phyloP scores from a whole-genome alignment of 495 filamentous ascomycete genomes.

The Neurospora sp. region DNA sequence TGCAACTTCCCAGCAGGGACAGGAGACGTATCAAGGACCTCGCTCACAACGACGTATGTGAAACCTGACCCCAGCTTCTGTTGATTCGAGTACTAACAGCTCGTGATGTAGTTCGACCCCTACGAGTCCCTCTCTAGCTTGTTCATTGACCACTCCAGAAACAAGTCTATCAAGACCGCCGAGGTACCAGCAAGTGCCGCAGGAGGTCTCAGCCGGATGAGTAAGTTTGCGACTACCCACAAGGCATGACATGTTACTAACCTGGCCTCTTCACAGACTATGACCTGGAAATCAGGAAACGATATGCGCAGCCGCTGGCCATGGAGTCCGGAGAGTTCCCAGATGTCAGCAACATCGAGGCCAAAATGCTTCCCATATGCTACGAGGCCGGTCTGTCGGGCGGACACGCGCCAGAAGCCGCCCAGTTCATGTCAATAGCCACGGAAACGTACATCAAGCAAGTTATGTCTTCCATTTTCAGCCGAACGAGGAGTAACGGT shows the following conservation, averaged over 20 bases:
- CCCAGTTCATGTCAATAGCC: slow-evolving; percentile 80
- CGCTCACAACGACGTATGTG: slow-evolving; percentile 40
- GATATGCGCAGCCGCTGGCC: slow-evolving; percentile 76
- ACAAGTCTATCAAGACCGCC: slow-evolving; percentile 54
- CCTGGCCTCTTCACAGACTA: slow-evolving; percentile 46
- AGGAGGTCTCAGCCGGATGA: slow-evolving; percentile 76
- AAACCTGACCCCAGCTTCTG: background rate
- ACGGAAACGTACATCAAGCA: slow-evolving; percentile 91
- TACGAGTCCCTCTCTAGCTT: slow-evolving; percentile 52
- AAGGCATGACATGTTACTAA: background rate
- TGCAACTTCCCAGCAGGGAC: slow-evolving; percentile 81
- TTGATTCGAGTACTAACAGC: slow-evolving; percentile 5
- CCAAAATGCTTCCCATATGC: slow-evolving; percentile 86
- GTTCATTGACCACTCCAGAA: slow-evolving; percentile 56
- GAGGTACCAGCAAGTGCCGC: slow-evolving; percentile 68
- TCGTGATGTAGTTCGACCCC: slow-evolving; percentile 48
- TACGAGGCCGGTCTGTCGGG: slow-evolving; percentile 81
- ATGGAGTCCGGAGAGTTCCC: slow-evolving; percentile 92
- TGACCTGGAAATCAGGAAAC: slow-evolving; percentile 88
- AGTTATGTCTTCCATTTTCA: slow-evolving; percentile 66
- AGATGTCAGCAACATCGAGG: slow-evolving; percentile 63
- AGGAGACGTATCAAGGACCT: slow-evolving; percentile 79
- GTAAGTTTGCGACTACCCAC: slow-evolving; percentile 41
- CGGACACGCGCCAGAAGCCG: slow-evolving; percentile 59
- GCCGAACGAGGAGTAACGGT: slow-evolving; percentile 68